phyloP scores from a whole-genome alignment of 495 filamentous ascomycete species.

The Hypoxylon crocopeplum region DNA sequence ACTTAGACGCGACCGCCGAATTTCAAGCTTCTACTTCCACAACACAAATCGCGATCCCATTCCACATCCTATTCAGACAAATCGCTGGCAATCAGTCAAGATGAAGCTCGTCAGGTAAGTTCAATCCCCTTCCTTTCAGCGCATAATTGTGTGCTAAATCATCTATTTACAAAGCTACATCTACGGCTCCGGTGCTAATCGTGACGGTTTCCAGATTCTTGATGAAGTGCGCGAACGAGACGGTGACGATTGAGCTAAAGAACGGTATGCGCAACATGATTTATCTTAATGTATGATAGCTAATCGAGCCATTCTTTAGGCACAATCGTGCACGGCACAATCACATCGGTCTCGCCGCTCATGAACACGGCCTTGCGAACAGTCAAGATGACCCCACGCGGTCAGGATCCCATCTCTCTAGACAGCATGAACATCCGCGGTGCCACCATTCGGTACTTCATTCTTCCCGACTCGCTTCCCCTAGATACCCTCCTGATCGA shows the following conservation, averaged over 20 bases:
- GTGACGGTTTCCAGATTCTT: constrained; percentile 72
- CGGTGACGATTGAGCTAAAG: constrained; percentile 96
- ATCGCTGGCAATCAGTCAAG: constrained; percentile 46
- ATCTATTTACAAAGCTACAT: constrained; percentile 39
- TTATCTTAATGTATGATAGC: neutral
- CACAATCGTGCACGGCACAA: constrained; percentile 93
- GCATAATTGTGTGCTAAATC: constrained; percentile 41
- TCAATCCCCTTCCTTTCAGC: constrained; percentile 21
- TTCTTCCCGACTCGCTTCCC: constrained; percentile 92
- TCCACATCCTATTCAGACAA: neutral
- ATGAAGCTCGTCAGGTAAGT: constrained; percentile 99
- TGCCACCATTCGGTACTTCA: constrained; percentile 90
- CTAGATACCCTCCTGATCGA: constrained; percentile 94
- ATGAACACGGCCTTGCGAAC: constrained; percentile 96
- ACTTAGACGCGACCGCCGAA: no score
- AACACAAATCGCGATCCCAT: neutral
- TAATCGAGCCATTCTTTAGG: constrained; percentile 55
- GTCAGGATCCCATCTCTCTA: constrained; percentile 82
- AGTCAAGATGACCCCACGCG: constrained; percentile 91
- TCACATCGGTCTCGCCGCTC: constrained; percentile 90
- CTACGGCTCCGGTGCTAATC: constrained; percentile 48
- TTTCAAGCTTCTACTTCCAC: constrained; percentile 4
- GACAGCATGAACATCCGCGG: constrained; percentile 98
- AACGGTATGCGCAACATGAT: constrained; percentile 69
- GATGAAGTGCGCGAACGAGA: constrained; percentile 98